These are phyloP conservation scores for Phalaenopsis aphrodite DNA, from an alignment of 106 monocot genomes.

Conservation along the genomic window DNA sequence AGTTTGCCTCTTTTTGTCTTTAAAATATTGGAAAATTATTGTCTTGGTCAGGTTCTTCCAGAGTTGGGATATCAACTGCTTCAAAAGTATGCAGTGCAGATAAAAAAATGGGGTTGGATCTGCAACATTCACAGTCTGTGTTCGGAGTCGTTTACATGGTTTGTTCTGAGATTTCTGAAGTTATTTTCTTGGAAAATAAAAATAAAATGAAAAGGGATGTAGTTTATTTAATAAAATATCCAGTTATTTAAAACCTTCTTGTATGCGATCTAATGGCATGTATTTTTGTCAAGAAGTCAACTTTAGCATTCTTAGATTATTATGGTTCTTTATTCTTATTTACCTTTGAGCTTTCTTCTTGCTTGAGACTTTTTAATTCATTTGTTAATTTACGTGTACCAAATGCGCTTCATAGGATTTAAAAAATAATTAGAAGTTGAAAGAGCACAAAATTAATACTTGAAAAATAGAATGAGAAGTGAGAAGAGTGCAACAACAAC, in stretches of 20 bases:
- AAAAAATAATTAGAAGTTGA: no score
- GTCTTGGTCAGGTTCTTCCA: conserved; percentile 63
- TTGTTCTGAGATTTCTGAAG: conserved; percentile 3
- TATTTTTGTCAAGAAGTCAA: not conserved
- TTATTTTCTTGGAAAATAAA: not conserved
- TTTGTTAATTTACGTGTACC: no score
- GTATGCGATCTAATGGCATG: not conserved
- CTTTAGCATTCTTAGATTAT: not conserved
- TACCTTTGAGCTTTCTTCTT: not conserved
- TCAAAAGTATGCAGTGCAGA: conserved; percentile 71
- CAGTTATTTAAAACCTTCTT: not conserved
- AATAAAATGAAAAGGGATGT: not conserved
- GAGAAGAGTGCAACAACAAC: no score
- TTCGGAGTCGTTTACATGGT: conserved; percentile 64
- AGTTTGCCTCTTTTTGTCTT: not conserved
- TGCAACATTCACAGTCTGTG: conserved; percentile 31
- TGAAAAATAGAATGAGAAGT: no score
- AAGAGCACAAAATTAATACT: no score
- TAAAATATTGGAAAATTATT: not conserved
- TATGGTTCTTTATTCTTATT: conserved; percentile 1
- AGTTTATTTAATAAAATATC: not conserved
- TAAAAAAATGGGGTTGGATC: conserved; percentile 93
- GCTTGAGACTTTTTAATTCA: conserved; percentile 1
- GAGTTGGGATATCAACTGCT: conserved; percentile 79
- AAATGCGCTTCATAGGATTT: no score